Base-by-base conservation (phyloP, 2,329 filamentous ascomycete species). In the Zarea fungicola region DNA sequence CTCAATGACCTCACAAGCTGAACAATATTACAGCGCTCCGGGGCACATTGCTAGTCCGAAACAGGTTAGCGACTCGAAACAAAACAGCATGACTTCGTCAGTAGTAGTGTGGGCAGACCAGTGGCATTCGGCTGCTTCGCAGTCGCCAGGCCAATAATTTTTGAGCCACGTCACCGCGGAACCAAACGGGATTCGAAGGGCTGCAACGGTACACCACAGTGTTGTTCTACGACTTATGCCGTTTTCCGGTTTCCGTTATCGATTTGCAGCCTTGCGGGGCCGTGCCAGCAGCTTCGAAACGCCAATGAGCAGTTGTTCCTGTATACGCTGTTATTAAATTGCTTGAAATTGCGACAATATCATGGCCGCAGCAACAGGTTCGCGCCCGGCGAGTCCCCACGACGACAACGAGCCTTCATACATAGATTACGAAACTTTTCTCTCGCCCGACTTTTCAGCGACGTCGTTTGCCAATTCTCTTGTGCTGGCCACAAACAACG, bases 351-450 rank as follows among this genome's bases (percentile, higher is more conserved):
- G 26, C 19, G 14, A 18, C 23, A 7, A 34, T 11, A 34, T n/a
- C n/a, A 51, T 47, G 49, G 36, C 43, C 7, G 13, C 49, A 22
- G 26, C 47, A 25, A 36, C 42, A 21, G 26, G 41, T 25, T 36
- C 42, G 13, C 39, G 16, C 18, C 39, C 46, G 21, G 18, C 36
- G 22, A 62, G 62, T 34, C 55, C 58, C 49, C 58, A 60, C 48
- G 66, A 67, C 21, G 70, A 75, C 49, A 76, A 79, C 37, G 83
- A 85, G 51, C 78, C 84, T 34, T 93, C 89, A 8, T 99, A 99
- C 70, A 91, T 99, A 63, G 91, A 97, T 78, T 95, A 96, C 70
- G 89, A 95, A 65, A 80, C 88, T 55, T 95, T 99, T 61, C 80
- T 96, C 55, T 81, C 85, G 42, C 87, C 90, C 10, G 74, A 79